These are phyloP conservation scores for Metarhizium sp. DNA, from an alignment of 2,329 filamentous ascomycete species.

Conservation along the genomic window DNA sequence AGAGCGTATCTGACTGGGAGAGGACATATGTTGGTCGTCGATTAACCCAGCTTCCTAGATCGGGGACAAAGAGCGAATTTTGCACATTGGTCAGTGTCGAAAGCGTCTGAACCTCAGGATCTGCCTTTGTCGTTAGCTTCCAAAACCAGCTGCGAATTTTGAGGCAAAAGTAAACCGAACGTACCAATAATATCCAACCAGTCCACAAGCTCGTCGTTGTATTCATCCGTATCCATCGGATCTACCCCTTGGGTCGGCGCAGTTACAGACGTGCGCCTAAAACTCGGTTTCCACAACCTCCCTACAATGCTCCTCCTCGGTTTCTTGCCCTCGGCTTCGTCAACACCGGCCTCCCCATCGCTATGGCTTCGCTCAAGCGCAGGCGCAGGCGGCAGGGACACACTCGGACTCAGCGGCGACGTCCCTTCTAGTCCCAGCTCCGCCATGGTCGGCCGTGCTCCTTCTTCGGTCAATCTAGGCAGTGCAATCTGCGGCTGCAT, in stretches of 20 bases:
- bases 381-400: slow-evolving; percentile 16
- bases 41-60: slow-evolving; percentile 68
- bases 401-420: slow-evolving; percentile 15
- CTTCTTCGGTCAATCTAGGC: slow-evolving; percentile 31
- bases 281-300: slow-evolving; percentile 2
- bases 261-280: not conserved
- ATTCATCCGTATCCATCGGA: slow-evolving; percentile 20
- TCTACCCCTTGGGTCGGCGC: slow-evolving; percentile 5
- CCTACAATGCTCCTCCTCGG: slow-evolving; percentile 4
- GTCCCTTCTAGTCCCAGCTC: slow-evolving; percentile 17
- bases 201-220: slow-evolving; percentile 28
- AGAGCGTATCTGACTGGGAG: slow-evolving; percentile 28
- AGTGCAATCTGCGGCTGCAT: slow-evolving; percentile 23
- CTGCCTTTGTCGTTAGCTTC: slow-evolving; percentile 29
- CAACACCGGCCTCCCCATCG: not conserved
- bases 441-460: slow-evolving; percentile 23
- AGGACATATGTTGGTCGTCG: slow-evolving; percentile 71
- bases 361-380: not conserved
- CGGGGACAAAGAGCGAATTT: slow-evolving; percentile 79
- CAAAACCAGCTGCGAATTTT: too few species aligned
- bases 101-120: slow-evolving; percentile 74
- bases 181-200: slow-evolving; percentile 30
- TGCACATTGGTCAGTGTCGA: slow-evolving; percentile 83
- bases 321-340: not conserved
- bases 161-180: not conserved